Percentiles rank a stretch among this genome's conserved stretches.
Conservation (phyloP, 2,329 filamentous ascomycete genomes). For the Lizonia empirigonia region DNA sequence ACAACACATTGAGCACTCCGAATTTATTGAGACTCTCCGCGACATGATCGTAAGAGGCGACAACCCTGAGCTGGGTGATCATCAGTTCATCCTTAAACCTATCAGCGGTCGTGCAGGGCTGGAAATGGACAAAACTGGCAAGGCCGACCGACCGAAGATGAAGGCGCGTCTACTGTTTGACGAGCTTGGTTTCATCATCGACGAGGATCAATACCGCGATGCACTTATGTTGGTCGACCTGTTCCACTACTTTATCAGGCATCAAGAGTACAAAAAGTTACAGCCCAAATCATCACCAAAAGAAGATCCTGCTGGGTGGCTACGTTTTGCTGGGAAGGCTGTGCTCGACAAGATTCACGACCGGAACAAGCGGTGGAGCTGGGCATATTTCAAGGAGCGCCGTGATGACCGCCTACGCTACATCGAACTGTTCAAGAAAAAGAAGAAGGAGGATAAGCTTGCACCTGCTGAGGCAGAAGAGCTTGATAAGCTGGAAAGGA, state of each 20-base stretch:
- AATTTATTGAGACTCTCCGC: conserved; percentile 78
- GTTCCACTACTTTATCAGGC: conserved; percentile 97
- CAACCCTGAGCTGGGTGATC: conserved; percentile 60
- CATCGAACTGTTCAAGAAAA: conserved; percentile 95
- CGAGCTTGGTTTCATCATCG: conserved; percentile 95
- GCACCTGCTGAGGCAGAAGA: conserved; percentile 73
- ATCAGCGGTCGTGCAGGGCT: conserved; percentile 95
- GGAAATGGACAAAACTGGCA: conserved; percentile 91
- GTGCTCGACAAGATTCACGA: conserved; percentile 95
- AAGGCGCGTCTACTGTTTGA: conserved; percentile 93
- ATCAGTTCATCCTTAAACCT: conserved; percentile 95
- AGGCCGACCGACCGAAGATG: conserved; percentile 77
- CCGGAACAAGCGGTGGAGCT: conserved; percentile 89
- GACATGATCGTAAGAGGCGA: conserved; percentile 78
- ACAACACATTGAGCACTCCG: conserved; percentile 71
- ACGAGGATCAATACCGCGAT: conserved; percentile 97
- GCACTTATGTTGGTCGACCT: conserved; percentile 97
- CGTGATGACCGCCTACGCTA: conserved; percentile 88
- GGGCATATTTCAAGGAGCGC: conserved; percentile 92
- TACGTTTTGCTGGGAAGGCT: conserved; percentile 87
- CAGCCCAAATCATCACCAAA: conserved; percentile 86
- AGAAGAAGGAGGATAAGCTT: conserved; percentile 71
- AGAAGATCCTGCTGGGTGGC: conserved; percentile 90
- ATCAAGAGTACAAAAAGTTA: conserved; percentile 94
- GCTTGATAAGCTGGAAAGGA: conserved; percentile 78